A percentile compares a stretch with the other conserved stretches of the same genome.
These are phyloP conservation scores for Oidiodendron maius DNA, from an alignment of 495 filamentous ascomycete species.

Conservation along the genomic window DNA sequence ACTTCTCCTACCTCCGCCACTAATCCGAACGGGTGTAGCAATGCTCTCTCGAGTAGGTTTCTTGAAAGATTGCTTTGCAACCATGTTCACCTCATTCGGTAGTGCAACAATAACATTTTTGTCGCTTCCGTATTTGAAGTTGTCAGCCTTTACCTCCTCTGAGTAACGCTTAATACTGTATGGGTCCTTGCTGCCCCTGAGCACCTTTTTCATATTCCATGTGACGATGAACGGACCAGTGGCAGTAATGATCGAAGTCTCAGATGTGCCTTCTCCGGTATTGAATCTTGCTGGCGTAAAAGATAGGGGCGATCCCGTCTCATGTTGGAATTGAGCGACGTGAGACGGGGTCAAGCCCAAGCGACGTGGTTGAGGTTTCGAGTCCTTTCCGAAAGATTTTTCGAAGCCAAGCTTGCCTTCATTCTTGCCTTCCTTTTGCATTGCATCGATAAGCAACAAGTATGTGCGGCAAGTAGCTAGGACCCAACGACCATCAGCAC, in stretches of 20 bases:
- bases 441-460: slow-evolving; percentile 82
- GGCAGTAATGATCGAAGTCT: slow-evolving; percentile 94
- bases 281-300: slow-evolving; percentile 96
- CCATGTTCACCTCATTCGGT: slow-evolving; percentile 97
- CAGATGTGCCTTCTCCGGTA: slow-evolving; percentile 69
- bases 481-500: slow-evolving; percentile 91
- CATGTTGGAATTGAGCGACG: slow-evolving; percentile 93
- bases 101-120: slow-evolving; percentile 97
- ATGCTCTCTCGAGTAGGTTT: slow-evolving; percentile 92
- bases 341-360: slow-evolving; percentile 82
- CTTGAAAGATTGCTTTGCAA: slow-evolving; percentile 76
- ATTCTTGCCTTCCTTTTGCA: slow-evolving; percentile 92
- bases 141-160: slow-evolving; percentile 96
- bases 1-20: slow-evolving; percentile 31
- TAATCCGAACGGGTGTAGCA: slow-evolving; percentile 37
- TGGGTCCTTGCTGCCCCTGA: slow-evolving; percentile 71
- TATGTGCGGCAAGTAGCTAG: slow-evolving; percentile 94
- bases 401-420: slow-evolving; percentile 97
- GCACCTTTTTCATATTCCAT: slow-evolving; percentile 87
- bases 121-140: slow-evolving; percentile 94
- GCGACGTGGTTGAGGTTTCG: slow-evolving; percentile 88
- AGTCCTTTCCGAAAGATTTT: slow-evolving; percentile 83
- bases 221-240: slow-evolving; percentile 96
- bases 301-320: slow-evolving; percentile 76
- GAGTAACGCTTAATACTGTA: slow-evolving; percentile 95